Conservation (phyloP, 805 yeast species). For the Kodamaea leandrae region DNA sequence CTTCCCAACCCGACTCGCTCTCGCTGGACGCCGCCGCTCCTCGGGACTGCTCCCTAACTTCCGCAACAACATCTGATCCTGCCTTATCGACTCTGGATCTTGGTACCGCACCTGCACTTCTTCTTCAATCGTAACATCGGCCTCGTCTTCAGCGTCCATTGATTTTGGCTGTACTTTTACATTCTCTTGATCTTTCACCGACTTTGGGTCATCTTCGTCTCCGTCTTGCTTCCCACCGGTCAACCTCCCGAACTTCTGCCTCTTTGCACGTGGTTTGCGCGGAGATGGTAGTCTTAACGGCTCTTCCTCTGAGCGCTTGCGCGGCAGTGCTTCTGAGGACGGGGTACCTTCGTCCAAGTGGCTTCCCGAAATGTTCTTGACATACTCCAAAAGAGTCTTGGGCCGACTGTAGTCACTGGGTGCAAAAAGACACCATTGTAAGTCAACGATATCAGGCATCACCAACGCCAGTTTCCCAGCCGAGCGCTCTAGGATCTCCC, state of each 20-base stretch:
- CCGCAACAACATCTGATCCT: slow-evolving; percentile 18
- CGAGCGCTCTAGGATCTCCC: slow-evolving; percentile 47
- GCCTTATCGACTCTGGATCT: slow-evolving; percentile 19
- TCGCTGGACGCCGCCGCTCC: slow-evolving; percentile 5
- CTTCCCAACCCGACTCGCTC: slow-evolving; percentile 8
- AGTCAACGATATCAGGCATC: slow-evolving; percentile 43
- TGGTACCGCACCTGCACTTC: slow-evolving; percentile 25
- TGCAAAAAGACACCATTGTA: slow-evolving; percentile 56
- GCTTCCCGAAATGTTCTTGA: slow-evolving; percentile 11
- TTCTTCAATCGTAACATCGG: slow-evolving; percentile 18
- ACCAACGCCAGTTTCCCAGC: slow-evolving; percentile 15
- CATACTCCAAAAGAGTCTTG: slow-evolving; percentile 21
- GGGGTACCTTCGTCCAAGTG: slow-evolving; percentile 4
- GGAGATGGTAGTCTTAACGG: slow-evolving; percentile 48
- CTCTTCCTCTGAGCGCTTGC: slow-evolving; percentile 17
- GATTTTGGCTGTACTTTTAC: not conserved
- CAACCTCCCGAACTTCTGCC: slow-evolving; percentile 46
- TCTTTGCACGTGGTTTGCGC: slow-evolving; percentile 40
- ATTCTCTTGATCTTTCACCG: not conserved
- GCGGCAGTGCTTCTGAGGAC: slow-evolving; percentile 2
- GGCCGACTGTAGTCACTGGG: slow-evolving; percentile 33
- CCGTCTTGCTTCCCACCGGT: slow-evolving; percentile 27
- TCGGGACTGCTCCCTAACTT: slow-evolving; percentile 15
- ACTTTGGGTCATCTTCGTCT: not conserved
- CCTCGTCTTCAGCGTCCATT: slow-evolving; percentile 3